A percentile compares a stretch with the other conserved stretches of the same genome.
phyloP scores from a whole-genome alignment of 495 filamentous ascomycete genomes.

The Endocarpon pusillum region DNA sequence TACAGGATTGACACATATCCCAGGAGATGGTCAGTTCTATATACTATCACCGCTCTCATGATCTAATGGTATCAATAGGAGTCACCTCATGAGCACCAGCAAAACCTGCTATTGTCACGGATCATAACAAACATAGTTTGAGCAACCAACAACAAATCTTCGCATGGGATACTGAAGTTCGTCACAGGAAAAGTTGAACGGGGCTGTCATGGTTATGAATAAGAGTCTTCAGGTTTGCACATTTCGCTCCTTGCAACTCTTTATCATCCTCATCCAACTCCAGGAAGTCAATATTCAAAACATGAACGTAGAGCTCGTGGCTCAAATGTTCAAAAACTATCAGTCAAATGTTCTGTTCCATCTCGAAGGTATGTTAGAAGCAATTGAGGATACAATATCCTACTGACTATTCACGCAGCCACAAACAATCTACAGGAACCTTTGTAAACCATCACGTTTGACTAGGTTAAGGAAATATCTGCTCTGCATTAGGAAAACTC shows the following conservation, averaged over 20 bases:
- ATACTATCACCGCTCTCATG: conserved; percentile 6
- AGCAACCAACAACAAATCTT: too few species aligned
- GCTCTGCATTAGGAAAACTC: too few species aligned
- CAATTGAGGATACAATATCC: background rate
- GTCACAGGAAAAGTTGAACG: conserved; percentile 86
- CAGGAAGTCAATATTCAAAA: conserved; percentile 97
- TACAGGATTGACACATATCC: too few species aligned
- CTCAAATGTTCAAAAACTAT: conserved; percentile 99
- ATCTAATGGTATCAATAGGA: conserved; percentile 37
- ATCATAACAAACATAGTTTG: conserved; percentile 94
- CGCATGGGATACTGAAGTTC: background rate
- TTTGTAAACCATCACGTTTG: too few species aligned
- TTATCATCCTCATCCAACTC: conserved; percentile 2
- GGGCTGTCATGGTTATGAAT: conserved; percentile 82
- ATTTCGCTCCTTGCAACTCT: conserved; percentile 1
- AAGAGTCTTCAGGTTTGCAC: conserved; percentile 61
- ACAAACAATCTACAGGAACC: conserved; percentile 78
- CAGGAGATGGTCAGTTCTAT: too few species aligned
- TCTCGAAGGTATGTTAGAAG: conserved; percentile 55
- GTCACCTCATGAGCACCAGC: conserved; percentile 93
- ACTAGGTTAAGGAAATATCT: too few species aligned
- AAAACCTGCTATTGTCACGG: conserved; percentile 76
- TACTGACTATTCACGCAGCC: conserved; percentile 32
- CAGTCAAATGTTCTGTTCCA: conserved; percentile 96
- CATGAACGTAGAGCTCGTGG: conserved; percentile 94